Conservation (phyloP, 208 protist genomes). For the Acanthamoeba sp. region DNA sequence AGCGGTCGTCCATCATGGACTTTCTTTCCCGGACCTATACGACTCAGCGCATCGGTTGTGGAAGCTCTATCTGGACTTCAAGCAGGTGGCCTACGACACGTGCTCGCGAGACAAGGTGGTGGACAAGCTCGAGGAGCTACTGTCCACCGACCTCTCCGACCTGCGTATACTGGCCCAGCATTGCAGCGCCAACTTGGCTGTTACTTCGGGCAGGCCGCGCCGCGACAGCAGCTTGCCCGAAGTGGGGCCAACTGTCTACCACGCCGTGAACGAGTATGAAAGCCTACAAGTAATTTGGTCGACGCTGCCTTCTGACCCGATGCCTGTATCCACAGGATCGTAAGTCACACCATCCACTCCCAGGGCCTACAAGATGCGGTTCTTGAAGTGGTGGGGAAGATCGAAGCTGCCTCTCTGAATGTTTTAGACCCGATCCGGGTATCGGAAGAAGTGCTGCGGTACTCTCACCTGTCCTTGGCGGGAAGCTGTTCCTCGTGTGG, state of each 20-base stretch:
- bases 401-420: neutral
- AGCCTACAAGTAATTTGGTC: neutral
- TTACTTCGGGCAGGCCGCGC: neutral
- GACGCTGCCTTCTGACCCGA: neutral
- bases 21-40: conserved; percentile 10
- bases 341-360: neutral
- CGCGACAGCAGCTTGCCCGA: neutral
- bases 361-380: neutral
- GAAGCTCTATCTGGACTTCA: conserved; percentile 7
- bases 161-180: neutral
- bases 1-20: neutral
- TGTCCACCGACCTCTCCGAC: neutral
- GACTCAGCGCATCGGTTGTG: neutral
- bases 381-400: neutral
- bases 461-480: neutral
- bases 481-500: too few species aligned
- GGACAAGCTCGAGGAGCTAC: neutral
- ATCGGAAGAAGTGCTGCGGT: neutral
- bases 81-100: neutral
- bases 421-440: neutral
- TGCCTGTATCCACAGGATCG: neutral
- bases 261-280: neutral
- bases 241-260: neutral
- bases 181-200: neutral
- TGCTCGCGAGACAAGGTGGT: neutral